Conservation (phyloP, 345 rosid species). For the Populus euphratica region DNA sequence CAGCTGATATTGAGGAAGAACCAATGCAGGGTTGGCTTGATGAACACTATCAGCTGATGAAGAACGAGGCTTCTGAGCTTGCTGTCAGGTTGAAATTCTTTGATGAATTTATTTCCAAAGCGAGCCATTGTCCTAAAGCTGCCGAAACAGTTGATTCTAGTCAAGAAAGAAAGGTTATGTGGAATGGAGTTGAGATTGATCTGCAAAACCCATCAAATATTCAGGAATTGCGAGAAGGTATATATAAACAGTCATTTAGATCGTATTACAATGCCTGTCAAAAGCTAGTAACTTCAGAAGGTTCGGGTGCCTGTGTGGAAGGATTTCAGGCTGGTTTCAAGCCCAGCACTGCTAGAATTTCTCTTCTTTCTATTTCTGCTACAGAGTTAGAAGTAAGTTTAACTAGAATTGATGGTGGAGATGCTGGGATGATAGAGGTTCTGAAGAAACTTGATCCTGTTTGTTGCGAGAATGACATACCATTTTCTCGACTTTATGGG, state of each 20-base stretch:
- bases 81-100: conserved; percentile 86
- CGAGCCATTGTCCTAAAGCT: conserved; percentile 39
- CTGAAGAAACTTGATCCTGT: conserved; percentile 82
- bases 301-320: conserved; percentile 75
- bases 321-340: conserved; percentile 93
- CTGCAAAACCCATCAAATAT: conserved; percentile 53
- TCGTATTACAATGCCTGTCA: conserved; percentile 87
- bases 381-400: conserved; percentile 83
- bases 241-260: conserved; percentile 65
- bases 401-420: conserved; percentile 78
- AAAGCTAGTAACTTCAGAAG: conserved; percentile 59
- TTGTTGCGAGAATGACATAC: conserved; percentile 60
- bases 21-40: conserved; percentile 99
- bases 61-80: conserved; percentile 77
- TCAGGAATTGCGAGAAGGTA: conserved; percentile 60
- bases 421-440: conserved; percentile 79
- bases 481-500: conserved; percentile 91
- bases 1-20: conserved; percentile 93
- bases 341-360: conserved; percentile 66
- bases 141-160: conserved; percentile 50
- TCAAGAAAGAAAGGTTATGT: conserved; percentile 44
- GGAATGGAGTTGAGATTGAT: conserved; percentile 65
- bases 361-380: conserved; percentile 74
- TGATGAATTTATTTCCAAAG: conserved; percentile 56
- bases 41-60: conserved; percentile 80